phyloP scores from a whole-genome alignment of 176 grass and related monocot species.

The Dactylis glomerata region DNA sequence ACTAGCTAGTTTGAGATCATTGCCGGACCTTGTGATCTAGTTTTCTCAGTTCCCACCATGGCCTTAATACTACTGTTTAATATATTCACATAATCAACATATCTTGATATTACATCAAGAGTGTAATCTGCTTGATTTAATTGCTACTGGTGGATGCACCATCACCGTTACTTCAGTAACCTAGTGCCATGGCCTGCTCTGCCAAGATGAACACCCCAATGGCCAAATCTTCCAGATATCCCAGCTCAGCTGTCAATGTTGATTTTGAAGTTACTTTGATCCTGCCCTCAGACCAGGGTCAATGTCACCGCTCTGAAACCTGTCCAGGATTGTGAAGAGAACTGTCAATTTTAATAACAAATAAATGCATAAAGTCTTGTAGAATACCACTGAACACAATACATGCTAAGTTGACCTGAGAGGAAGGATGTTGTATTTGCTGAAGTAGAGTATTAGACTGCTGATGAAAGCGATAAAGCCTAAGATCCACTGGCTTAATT shows the following conservation, averaged over 20 bases:
- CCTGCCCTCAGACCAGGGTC: conserved; percentile 13
- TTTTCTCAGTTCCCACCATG: background rate
- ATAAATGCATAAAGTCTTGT: background rate
- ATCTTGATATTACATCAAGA: background rate
- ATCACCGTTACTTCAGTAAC: background rate
- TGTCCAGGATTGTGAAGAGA: background rate
- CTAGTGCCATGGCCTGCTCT: background rate
- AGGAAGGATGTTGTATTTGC: background rate
- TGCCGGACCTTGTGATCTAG: background rate
- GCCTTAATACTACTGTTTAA: background rate
- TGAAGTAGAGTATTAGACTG: background rate
- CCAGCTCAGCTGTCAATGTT: background rate
- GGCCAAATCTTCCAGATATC: background rate
- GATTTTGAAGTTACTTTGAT: conserved; percentile 19
- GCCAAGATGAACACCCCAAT: background rate
- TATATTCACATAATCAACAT: background rate
- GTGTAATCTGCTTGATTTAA: background rate
- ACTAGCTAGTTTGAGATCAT: conserved; percentile 32
- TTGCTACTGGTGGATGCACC: background rate
- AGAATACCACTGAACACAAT: background rate
- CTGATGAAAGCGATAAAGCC: background rate
- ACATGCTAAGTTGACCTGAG: background rate
- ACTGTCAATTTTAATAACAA: background rate
- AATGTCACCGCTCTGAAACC: background rate
- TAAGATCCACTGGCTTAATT: background rate